Conservation (phyloP, 1,284 basidiomycete genomes). For the Melampsora americana region DNA sequence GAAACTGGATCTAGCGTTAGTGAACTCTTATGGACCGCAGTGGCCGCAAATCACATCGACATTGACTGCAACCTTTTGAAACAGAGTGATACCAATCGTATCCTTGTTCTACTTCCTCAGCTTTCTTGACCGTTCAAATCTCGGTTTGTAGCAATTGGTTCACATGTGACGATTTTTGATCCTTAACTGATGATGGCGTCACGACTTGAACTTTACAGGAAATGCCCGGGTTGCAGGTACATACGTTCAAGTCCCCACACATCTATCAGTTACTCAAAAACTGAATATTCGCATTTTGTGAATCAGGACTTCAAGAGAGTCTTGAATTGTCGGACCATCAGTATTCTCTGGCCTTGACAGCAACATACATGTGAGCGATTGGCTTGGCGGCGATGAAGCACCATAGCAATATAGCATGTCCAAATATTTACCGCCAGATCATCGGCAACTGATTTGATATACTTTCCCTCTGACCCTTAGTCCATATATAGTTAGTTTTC, state of each 20-base stretch:
- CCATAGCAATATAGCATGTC: not conserved
- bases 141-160: slow-evolving; percentile 13
- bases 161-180: not conserved
- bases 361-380: slow-evolving; percentile 34
- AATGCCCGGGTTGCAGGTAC: slow-evolving; percentile 40
- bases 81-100: slow-evolving; percentile 24
- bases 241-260: not conserved
- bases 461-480: not conserved
- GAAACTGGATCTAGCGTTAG: not conserved
- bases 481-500: slow-evolving; percentile 39
- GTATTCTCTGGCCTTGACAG: slow-evolving; percentile 38
- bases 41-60: not conserved
- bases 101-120: slow-evolving; percentile 38
- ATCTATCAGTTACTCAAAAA: not conserved
- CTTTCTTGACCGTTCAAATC: slow-evolving; percentile 38
- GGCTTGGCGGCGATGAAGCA: not conserved
- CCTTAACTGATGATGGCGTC: not conserved
- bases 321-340: slow-evolving; percentile 29
- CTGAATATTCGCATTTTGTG: not conserved
- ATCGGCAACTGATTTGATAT: not conserved
- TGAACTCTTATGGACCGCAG: not conserved
- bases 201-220: slow-evolving; percentile 4
- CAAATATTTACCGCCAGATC: not conserved
- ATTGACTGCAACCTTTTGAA: not conserved
- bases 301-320: slow-evolving; percentile 15